Evolutionary conservation across 805 yeast genomes (phyloP), one percentile per base, ranked within the genome.

Genomic region (Saturnispora diversa): DNA sequence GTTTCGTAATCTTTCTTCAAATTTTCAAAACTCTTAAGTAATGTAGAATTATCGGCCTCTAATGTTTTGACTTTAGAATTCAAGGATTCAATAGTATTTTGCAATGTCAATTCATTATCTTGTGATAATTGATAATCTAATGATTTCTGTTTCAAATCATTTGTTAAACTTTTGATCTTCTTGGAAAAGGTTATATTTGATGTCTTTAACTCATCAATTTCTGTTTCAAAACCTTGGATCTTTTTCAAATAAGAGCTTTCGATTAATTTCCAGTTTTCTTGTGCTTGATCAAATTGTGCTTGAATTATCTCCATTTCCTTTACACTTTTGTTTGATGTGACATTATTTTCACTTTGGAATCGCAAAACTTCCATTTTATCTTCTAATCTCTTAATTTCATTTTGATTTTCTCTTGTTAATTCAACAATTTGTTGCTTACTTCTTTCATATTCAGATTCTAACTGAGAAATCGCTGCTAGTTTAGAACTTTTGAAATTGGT

Each of bases 231-330:
- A 12, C 50, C 43, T 4, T 71, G 56, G 15, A 79, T 65, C 43
- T 71, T 72, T 7, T 62, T 56, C 45, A 69, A 63, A 44, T 86
- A 66, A 3, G 76, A 67, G 29, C 81, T 71, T 58, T 92, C 97
- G 31, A 86, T 77, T 15, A 77, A 64, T 42, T 81, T 79, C 94
- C 95, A 85, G 56, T 81, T 84, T 47, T 80, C 85, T 42, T 80
- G 80, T 0, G 90, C 82, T 12, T 78, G 70, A 6, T 83, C 72
- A 48, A 84, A 80, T 56, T 87, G 92, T 2, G 74, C 64, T 52
- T 82, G 87, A 16, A 84, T 53, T 12, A 70, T 62, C 48, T 79
- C 77, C 11, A 44, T 47, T 25, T 41, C 42, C 6, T 36, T 28
- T 11, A 12, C 5, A 11, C 22, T 31, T 7, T 22, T 30, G 8